Evolutionary conservation across 2,329 filamentous ascomycete species (phyloP).

Genomic region (Cadophora malorum): DNA sequence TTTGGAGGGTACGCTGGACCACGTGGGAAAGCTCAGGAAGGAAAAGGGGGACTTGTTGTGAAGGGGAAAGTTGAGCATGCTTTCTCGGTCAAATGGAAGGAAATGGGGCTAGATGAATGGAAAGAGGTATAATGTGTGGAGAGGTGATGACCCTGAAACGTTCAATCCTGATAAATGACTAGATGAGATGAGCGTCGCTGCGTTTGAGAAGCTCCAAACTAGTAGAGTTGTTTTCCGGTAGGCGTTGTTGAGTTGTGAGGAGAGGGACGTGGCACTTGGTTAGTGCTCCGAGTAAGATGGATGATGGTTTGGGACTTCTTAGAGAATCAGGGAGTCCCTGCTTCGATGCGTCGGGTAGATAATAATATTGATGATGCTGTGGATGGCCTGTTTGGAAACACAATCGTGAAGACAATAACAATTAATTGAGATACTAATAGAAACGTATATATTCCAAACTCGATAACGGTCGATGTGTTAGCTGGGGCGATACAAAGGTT

Average conservation of each 20-base stretch:
- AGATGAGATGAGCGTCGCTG: background rate
- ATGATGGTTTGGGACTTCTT: background rate
- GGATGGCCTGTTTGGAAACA: background rate
- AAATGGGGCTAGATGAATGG: background rate
- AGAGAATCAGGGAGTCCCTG: background rate
- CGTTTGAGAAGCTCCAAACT: background rate
- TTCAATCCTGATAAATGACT: background rate
- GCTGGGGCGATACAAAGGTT: no score
- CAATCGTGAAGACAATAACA: background rate
- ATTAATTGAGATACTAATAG: background rate
- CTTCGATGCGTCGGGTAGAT: background rate
- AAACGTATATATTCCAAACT: no score
- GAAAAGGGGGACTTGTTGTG: background rate
- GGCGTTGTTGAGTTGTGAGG: background rate
- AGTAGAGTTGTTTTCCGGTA: background rate
- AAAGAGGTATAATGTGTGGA: background rate
- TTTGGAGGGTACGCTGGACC: background rate
- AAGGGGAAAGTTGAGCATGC: background rate
- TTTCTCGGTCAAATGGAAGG: background rate
- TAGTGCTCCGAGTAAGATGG: background rate
- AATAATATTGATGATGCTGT: background rate
- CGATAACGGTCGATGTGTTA: no score
- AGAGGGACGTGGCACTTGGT: background rate
- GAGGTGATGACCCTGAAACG: background rate
- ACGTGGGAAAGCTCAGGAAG: background rate